A percentile compares a stretch with the other conserved stretches of the same genome.
phyloP scores from a whole-genome alignment of 345 rosid species.

The Gossypium anomalum region DNA sequence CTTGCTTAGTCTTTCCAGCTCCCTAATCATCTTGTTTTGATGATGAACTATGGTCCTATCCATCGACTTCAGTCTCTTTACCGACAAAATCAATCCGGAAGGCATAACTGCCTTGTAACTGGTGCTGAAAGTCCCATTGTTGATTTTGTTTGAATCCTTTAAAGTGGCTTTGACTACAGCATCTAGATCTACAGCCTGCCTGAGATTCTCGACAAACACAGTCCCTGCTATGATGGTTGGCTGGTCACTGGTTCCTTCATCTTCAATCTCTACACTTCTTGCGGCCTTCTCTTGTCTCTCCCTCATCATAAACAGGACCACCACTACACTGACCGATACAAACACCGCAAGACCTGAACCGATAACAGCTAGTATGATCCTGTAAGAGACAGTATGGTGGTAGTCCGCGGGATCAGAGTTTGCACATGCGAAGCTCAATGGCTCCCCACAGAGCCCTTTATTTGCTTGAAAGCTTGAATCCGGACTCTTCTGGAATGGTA shows the following conservation, averaged over 20 bases:
- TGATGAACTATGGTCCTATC: conserved; percentile 80
- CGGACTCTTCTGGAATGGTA: conserved; percentile 85
- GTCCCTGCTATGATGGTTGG: conserved; percentile 72
- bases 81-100: conserved; percentile 76
- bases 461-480: conserved; percentile 72
- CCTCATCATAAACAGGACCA: conserved; percentile 87
- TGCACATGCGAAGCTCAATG: conserved; percentile 58
- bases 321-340: conserved; percentile 73
- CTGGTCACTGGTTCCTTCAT: conserved; percentile 38
- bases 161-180: conserved; percentile 75
- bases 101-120: conserved; percentile 93
- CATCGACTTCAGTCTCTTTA: conserved; percentile 80
- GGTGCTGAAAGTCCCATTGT: conserved; percentile 81
- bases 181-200: conserved; percentile 86
- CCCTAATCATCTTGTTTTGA: conserved; percentile 91
- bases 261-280: conserved; percentile 43
- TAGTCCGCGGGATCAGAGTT: conserved; percentile 37
- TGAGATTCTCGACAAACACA: conserved; percentile 78
- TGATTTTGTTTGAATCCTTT: conserved; percentile 80
- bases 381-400: conserved; percentile 82
- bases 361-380: conserved; percentile 71
- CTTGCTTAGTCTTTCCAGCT: conserved; percentile 91
- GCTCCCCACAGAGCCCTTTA: conserved; percentile 87
- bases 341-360: conserved; percentile 93
- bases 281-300: conserved; percentile 89